These are phyloP conservation scores for Melocanna baccifera DNA, from an alignment of 176 grass and related monocot genomes.

Conservation along the genomic window DNA sequence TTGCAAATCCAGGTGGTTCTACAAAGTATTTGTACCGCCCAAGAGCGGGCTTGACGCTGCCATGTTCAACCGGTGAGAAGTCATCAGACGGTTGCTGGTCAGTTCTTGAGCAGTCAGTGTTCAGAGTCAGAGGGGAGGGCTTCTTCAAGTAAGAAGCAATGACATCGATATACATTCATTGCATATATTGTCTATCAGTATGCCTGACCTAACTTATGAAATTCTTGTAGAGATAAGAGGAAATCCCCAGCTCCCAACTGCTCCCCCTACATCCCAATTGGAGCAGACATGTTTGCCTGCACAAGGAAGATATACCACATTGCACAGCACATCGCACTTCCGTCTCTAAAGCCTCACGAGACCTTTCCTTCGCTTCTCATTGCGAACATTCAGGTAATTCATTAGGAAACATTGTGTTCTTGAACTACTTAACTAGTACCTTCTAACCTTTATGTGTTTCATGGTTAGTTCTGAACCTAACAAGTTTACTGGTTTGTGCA, in stretches of 20 bases:
- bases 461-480: slow-evolving; percentile 15
- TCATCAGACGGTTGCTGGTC: slow-evolving; percentile 75
- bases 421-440: not conserved
- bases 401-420: not conserved
- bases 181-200: not conserved
- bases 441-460: not conserved
- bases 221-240: slow-evolving; percentile 73
- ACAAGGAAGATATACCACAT: slow-evolving; percentile 80
- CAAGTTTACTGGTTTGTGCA: slow-evolving; percentile 32
- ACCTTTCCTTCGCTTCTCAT: slow-evolving; percentile 75
- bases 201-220: slow-evolving; percentile 17
- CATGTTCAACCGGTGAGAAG: slow-evolving; percentile 50
- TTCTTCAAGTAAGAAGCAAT: slow-evolving; percentile 68
- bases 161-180: not conserved
- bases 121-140: slow-evolving; percentile 68
- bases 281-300: slow-evolving; percentile 72
- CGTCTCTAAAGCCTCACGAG: slow-evolving; percentile 53
- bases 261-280: slow-evolving; percentile 74
- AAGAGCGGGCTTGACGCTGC: slow-evolving; percentile 59
- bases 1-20: slow-evolving; percentile 51
- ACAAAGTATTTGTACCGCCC: slow-evolving; percentile 72
- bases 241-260: slow-evolving; percentile 57
- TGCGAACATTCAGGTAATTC: slow-evolving; percentile 91
- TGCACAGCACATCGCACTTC: slow-evolving; percentile 78
- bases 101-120: slow-evolving; percentile 70